Base-by-base conservation (phyloP, 116 monocot species). In the Zostera marina region DNA sequence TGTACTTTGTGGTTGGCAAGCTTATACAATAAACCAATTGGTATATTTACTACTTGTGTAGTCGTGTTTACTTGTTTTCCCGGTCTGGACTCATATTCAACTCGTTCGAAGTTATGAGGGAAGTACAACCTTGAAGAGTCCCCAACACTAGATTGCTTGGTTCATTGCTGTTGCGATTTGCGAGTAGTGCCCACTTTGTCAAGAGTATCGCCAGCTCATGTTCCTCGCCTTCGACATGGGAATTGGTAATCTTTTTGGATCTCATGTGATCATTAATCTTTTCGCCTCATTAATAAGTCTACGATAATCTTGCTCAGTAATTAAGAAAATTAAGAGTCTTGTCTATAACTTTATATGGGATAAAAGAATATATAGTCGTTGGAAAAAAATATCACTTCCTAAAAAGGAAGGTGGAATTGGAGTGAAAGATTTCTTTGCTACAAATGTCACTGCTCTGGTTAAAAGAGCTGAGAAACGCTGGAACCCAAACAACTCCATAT, bases 81-180 rank as follows among this genome's bases (percentile, higher is more conserved):
- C 7, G 59, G 52, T 15, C 52, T 68, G 21, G 59, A 68, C 68
- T 68, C 68, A 3, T 68, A 60, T 52, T 60, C 41, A 23, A 60
- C 59, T 53, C 39, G 68, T 4, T 55, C 47, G 13, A 59, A 68
- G 23, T 60, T 68, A 11, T 11, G 68, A 20, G 23, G 42, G 5
- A 39, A 12, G 23, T 41, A 46, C 44, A 23, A 20, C 8, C 53
- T 68, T 2, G 58, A 59, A 20, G 59, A 51, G 22, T 16, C 41
- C 15, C 52, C 52, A 7, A 60, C 41, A 42, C 42, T 20, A 1
- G 68, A 68, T 15, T 68, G 68, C 60, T 22, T 60, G 42, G 60
- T 68, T 19, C 68, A 68, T 51, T 68, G 39, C 52, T 68, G 59
- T n/a, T n/a, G n/a, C n/a, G n/a, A n/a, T n/a, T 25, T 68, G 60